These are phyloP conservation scores for Vanilla planifolia DNA, from an alignment of 106 monocot genomes.

Conservation along the genomic window DNA sequence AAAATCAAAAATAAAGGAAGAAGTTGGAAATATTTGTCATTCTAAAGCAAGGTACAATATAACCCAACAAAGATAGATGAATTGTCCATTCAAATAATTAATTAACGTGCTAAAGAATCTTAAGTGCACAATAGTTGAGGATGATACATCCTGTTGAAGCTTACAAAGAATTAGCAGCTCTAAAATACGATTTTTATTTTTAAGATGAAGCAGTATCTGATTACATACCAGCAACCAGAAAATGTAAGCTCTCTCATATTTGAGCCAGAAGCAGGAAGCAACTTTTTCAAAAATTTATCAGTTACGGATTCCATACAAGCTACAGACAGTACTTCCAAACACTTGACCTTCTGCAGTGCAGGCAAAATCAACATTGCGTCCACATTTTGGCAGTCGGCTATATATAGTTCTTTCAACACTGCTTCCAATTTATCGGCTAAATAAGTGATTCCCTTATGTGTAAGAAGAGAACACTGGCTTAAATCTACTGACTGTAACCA, in stretches of 20 bases:
- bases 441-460: slow-evolving; percentile 47
- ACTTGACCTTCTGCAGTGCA: slow-evolving; percentile 41
- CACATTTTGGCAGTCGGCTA: slow-evolving; percentile 72
- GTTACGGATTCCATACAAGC: slow-evolving; percentile 43
- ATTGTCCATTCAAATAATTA: neutral
- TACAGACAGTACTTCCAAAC: slow-evolving; percentile 60
- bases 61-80: neutral
- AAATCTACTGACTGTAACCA: slow-evolving; percentile 51
- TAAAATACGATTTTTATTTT: neutral
- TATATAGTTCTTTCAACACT: slow-evolving; percentile 46
- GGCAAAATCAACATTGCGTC: slow-evolving; percentile 68
- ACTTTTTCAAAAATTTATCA: slow-evolving; percentile 42
- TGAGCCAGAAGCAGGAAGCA: slow-evolving; percentile 46
- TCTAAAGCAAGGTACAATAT: neutral
- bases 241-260: slow-evolving; percentile 52
- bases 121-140: neutral
- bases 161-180: neutral
- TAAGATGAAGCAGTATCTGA: neutral
- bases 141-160: neutral
- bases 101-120: neutral
- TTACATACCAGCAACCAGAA: slow-evolving; percentile 52
- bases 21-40: neutral
- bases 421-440: slow-evolving; percentile 35
- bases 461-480: slow-evolving; percentile 68
- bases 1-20: neutral